Evolutionary conservation across 768 basidiomycete genomes (phyloP).

Genomic region (Rubroboletus pulcherrimus): DNA sequence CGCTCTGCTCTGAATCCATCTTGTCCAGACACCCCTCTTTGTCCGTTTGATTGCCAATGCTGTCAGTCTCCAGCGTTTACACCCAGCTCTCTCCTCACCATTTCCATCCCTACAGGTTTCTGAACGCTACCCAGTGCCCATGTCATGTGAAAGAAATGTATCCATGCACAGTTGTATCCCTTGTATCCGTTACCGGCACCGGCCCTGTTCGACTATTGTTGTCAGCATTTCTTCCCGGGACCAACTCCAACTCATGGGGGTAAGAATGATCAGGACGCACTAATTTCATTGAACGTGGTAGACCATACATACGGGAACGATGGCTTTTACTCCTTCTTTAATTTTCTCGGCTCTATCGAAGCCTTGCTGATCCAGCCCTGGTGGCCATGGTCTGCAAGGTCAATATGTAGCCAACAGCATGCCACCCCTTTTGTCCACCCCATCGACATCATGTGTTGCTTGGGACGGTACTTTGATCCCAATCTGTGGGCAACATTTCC

Average conservation of each 20-base stretch:
- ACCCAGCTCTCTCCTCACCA: neutral
- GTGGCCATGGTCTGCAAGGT: conserved; percentile 47
- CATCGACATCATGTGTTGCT: conserved; percentile 20
- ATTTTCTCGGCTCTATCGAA: conserved; percentile 51
- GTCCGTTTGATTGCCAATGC: conserved; percentile 88
- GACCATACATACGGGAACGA: neutral
- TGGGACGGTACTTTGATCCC: conserved; percentile 15
- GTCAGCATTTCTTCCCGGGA: neutral
- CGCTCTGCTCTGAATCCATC: conserved; percentile 22
- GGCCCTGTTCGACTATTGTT: neutral
- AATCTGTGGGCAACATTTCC: conserved; percentile 22
- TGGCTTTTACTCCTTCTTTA: neutral
- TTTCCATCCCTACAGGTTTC: conserved; percentile 22
- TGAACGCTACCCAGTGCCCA: conserved; percentile 4
- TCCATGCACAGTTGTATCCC: neutral
- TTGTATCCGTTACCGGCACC: neutral
- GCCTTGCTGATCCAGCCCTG: conserved; percentile 41
- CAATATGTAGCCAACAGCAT: conserved; percentile 60
- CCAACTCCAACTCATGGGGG: neutral
- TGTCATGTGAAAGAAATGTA: neutral
- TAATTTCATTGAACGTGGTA: neutral
- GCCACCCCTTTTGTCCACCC: conserved; percentile 16
- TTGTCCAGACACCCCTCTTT: conserved; percentile 67
- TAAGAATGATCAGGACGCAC: neutral
- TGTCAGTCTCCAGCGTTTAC: conserved; percentile 48